Evolutionary conservation across 176 grass and related monocot genomes (phyloP).

Genomic region (Aegilops sharonensis): DNA sequence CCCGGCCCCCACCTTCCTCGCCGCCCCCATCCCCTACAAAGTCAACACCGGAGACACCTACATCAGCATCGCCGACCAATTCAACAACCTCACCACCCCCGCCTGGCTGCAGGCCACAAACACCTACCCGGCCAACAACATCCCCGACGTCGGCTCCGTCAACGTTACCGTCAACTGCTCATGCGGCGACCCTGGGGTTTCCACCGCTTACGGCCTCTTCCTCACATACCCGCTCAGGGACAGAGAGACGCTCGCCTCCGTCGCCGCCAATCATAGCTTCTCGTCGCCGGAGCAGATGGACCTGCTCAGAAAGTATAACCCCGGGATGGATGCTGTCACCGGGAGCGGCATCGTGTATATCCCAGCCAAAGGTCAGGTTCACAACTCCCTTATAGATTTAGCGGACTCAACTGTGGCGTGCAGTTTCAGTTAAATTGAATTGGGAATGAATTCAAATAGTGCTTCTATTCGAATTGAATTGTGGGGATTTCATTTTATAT

Average conservation of each 20-base stretch:
- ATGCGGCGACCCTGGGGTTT: constrained; percentile 50
- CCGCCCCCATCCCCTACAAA: constrained; percentile 22
- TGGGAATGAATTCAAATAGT: not conserved
- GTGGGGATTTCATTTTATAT: not conserved
- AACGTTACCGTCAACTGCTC: constrained; percentile 78
- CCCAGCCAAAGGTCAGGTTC: constrained; percentile 53
- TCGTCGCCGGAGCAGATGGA: constrained; percentile 17
- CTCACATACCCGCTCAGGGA: constrained; percentile 54
- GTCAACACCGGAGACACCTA: constrained; percentile 15
- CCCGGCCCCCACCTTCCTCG: constrained; percentile 8
- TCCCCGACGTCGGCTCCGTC: constrained; percentile 28
- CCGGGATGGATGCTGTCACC: constrained; percentile 32
- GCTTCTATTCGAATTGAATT: not conserved
- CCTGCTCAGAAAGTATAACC: constrained; percentile 58
- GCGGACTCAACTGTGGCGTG: no score
- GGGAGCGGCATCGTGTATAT: constrained; percentile 54
- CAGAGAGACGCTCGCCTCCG: constrained; percentile 43
- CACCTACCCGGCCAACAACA: constrained; percentile 33
- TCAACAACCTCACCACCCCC: constrained; percentile 56
- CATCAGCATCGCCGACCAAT: not conserved
- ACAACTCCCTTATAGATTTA: not conserved
- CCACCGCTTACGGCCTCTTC: constrained; percentile 64
- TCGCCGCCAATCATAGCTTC: constrained; percentile 33
- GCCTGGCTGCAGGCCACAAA: constrained; percentile 48
- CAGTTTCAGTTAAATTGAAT: no score